phyloP scores from a whole-genome alignment of 495 filamentous ascomycete species.

The Hypoxylon crocopeplum region DNA sequence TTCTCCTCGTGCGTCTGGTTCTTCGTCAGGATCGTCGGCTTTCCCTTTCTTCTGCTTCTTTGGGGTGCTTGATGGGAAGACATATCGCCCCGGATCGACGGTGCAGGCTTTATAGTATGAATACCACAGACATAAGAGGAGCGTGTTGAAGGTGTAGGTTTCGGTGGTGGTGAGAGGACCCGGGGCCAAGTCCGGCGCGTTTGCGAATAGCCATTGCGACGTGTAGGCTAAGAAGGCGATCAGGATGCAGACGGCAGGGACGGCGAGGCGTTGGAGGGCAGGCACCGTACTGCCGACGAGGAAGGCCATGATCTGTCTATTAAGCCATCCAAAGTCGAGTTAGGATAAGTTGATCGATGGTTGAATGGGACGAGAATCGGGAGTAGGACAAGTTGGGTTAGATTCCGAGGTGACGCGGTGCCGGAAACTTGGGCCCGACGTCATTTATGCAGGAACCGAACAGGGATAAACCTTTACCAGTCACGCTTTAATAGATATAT shows the following conservation, averaged over 20 bases:
- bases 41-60: constrained; percentile 22
- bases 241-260: constrained; percentile 70
- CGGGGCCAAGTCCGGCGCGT: constrained; percentile 64
- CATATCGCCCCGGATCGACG: constrained; percentile 74
- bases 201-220: constrained; percentile 81
- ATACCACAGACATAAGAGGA: constrained; percentile 76
- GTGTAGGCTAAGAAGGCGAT: constrained; percentile 83
- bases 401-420: constrained; percentile 15
- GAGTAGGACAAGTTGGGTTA: constrained; percentile 7
- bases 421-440: constrained; percentile 18
- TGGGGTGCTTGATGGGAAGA: constrained; percentile 39
- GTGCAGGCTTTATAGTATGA: constrained; percentile 79
- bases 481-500: too few relatives aligned
- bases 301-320: constrained; percentile 32
- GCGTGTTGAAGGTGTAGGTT: constrained; percentile 72
- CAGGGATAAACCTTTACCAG: constrained; percentile 16
- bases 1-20: constrained; percentile 8
- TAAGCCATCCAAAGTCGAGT: constrained; percentile 28
- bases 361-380: background rate
- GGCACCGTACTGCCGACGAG: constrained; percentile 38
- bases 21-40: constrained; percentile 1
- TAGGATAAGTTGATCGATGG: background rate
- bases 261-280: constrained; percentile 57
- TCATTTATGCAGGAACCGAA: constrained; percentile 33
- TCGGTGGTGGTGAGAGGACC: constrained; percentile 68